These are phyloP conservation scores for Carallia pectinifolia DNA, from an alignment of 345 rosid genomes.

Conservation along the genomic window DNA sequence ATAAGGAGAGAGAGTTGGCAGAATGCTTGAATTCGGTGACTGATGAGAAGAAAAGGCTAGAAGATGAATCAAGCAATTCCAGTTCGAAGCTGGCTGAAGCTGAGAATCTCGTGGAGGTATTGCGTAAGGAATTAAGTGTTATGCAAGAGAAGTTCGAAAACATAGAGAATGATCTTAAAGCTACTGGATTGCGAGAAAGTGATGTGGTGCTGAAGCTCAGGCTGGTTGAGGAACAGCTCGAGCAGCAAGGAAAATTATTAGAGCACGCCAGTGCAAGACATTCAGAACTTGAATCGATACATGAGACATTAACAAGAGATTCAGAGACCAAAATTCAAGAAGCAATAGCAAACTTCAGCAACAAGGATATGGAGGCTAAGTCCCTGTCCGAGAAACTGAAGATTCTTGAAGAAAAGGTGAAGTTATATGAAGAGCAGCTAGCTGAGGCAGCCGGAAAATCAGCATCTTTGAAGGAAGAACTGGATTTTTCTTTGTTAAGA, in stretches of 20 bases:
- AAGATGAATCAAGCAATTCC: conserved; percentile 50
- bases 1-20: conserved; percentile 61
- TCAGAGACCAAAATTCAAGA: conserved; percentile 65
- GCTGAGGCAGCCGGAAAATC: conserved; percentile 53
- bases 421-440: conserved; percentile 58
- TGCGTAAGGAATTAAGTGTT: conserved; percentile 63
- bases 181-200: conserved; percentile 59
- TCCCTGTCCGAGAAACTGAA: conserved; percentile 61
- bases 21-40: conserved; percentile 48
- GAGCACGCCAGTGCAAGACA: conserved; percentile 53
- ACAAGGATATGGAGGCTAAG: conserved; percentile 72
- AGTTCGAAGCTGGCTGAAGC: conserved; percentile 60
- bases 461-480: conserved; percentile 61
- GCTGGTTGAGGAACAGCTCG: conserved; percentile 67
- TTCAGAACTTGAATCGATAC: conserved; percentile 63
- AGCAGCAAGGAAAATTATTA: conserved; percentile 48
- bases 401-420: conserved; percentile 55
- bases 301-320: conserved; percentile 56
- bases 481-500: conserved; percentile 53
- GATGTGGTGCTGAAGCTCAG: conserved; percentile 71
- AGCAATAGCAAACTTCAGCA: conserved; percentile 50
- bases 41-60: conserved; percentile 68
- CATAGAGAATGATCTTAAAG: conserved; percentile 63
- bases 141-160: conserved; percentile 61
- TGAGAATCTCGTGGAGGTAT: conserved; percentile 59